These are phyloP conservation scores for Globisporangium takayamanum DNA, from an alignment of 352 stramenopile genomes.

Conservation along the genomic window DNA sequence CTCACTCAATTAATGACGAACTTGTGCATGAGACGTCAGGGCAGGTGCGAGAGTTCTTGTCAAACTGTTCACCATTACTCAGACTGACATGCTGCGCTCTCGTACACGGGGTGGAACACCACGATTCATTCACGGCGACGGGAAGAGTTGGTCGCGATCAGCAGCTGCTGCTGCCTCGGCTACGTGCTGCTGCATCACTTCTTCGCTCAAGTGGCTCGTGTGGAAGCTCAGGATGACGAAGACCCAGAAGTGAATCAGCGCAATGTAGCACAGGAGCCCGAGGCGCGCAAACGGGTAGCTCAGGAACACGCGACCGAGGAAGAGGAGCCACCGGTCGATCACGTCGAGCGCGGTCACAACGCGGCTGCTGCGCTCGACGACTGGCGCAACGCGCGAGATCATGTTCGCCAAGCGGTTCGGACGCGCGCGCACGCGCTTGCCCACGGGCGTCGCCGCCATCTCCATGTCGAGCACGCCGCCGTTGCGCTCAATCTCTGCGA, in stretches of 20 bases:
- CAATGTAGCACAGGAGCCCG: conserved; percentile 65
- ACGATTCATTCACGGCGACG: conserved; percentile 2
- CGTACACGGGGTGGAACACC: too few species aligned
- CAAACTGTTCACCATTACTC: too few species aligned
- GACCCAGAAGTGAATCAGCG: conserved; percentile 81
- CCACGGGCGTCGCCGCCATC: conserved; percentile 36
- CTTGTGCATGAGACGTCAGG: too few species aligned
- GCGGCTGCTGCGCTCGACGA: conserved; percentile 62
- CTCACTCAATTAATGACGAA: too few species aligned
- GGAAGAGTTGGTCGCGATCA: conserved; percentile 3
- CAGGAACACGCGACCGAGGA: conserved; percentile 74
- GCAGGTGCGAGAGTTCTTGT: too few species aligned
- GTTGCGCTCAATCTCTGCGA: conserved; percentile 58
- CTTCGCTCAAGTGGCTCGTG: conserved; percentile 78
- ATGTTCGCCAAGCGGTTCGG: conserved; percentile 61
- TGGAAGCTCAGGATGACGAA: conserved; percentile 85
- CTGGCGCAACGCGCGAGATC: conserved; percentile 55
- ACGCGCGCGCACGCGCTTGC: conserved; percentile 33
- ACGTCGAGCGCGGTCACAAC: conserved; percentile 59
- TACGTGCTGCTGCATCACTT: conserved; percentile 38
- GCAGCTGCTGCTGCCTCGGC: conserved; percentile 13
- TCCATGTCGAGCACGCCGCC: conserved; percentile 63
- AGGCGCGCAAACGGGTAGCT: conserved; percentile 70
- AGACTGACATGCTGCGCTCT: too few species aligned
- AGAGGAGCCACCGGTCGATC: conserved; percentile 69